A percentile compares a stretch with the other conserved stretches of the same genome.
These are phyloP conservation scores for Moniliophthora roreri DNA, from an alignment of 1,284 basidiomycete genomes.

Conservation along the genomic window DNA sequence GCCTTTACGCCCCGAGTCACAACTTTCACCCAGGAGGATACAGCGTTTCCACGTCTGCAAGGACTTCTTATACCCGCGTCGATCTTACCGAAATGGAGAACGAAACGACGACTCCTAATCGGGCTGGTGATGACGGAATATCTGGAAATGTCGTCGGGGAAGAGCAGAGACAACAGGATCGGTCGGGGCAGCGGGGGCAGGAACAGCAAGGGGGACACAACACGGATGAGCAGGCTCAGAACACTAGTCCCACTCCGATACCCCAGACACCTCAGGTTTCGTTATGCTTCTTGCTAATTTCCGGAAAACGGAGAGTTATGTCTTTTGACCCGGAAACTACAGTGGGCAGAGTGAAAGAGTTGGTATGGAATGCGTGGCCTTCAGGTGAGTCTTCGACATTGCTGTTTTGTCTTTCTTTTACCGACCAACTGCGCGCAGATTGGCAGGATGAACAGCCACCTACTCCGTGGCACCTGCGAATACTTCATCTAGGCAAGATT, in stretches of 20 bases:
- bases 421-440: conserved; percentile 40
- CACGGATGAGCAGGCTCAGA: background rate
- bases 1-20: background rate
- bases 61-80: conserved; percentile 15
- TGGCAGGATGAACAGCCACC: conserved; percentile 82
- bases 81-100: background rate
- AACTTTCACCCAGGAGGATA: background rate
- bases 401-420: conserved; percentile 17
- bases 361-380: conserved; percentile 85
- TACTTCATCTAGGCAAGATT: conserved; percentile 82
- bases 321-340: conserved; percentile 79
- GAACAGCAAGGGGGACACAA: background rate
- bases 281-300: conserved; percentile 76
- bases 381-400: conserved; percentile 48
- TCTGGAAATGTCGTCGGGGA: no score
- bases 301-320: conserved; percentile 72
- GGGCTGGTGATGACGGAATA: background rate
- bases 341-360: conserved; percentile 79
- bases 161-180: background rate
- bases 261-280: conserved; percentile 63
- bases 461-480: conserved; percentile 74
- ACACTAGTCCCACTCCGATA: conserved; percentile 19
- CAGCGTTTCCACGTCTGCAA: conserved; percentile 12
- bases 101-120: background rate
- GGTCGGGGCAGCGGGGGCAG: background rate